Base-by-base conservation (phyloP, 352 stramenopile species). In the Globisporangium middletonii region DNA sequence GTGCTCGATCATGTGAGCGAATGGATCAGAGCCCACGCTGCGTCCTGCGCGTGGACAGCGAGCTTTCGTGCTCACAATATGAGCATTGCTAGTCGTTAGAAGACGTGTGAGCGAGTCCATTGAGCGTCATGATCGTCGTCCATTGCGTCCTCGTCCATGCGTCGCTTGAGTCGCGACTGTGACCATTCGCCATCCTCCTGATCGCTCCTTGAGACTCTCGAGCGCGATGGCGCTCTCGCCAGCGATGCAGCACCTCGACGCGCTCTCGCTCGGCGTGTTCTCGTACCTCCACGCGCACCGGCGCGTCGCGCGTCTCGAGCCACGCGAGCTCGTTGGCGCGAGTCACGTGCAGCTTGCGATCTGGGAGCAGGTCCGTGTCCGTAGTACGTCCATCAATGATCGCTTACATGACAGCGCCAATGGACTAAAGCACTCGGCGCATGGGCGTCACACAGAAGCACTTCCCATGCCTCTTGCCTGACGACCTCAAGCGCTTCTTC, bases 401-500 rank as follows among this genome's bases (percentile, higher is more conserved):
- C 18, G 15, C 38, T 16, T 11, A 11, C 4, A n/a, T 45, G 18
- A 3, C 2, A 18, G 12, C 41, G 38, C 16, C 35, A 3, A n/a
- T 15, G 12, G 9, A 44, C 38, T 44, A 18, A 44, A 18, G 12
- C 12, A 44, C 12, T 6, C 4, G 38, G 9, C 38, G 23, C 23
- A 23, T 23, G 23, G 23, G 23, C 41, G 12, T 18, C 4, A 44
- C 13, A 37, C 43, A 89, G 68, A 86, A 87, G 64, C 79, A 92
- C 49, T 68, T 69, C 16, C 77, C 80, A 0, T 71, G 65, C 49
- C 28, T 65, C 8, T 63, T 92, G 37, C 83, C 83, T 23, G 65
- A 83, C 8, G 79, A 90, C 58, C 64, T 92, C 54, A 82, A 74
- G 60, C 76, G 69, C 26, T 92, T 90, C 57, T 88, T 84, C 47